Conservation (phyloP, 164 flowering plant genomes). For the Stephania yunnanensis region DNA sequence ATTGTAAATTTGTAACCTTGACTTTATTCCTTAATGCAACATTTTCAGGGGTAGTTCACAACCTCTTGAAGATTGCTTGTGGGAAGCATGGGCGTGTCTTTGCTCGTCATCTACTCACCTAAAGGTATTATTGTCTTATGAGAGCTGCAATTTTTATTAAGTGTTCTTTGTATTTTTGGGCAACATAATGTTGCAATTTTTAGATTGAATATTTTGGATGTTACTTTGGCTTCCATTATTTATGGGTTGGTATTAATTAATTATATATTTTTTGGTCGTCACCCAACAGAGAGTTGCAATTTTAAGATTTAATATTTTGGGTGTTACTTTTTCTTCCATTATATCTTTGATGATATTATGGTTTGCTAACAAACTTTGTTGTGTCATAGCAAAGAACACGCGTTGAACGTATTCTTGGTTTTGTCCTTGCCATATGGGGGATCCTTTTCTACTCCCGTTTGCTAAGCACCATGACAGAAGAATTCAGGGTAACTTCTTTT, state of each 20-base stretch:
- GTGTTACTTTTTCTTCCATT: not conserved
- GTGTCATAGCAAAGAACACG: conserved; percentile 81
- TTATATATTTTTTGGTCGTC: too few species aligned
- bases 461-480: conserved; percentile 96
- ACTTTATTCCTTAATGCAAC: too few species aligned
- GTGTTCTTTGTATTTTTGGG: too few species aligned
- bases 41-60: conserved; percentile 46
- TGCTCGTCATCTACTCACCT: conserved; percentile 95
- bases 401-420: conserved; percentile 81
- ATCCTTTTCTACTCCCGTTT: conserved; percentile 88
- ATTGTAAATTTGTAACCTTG: too few species aligned
- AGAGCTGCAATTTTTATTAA: not conserved
- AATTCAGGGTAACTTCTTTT: conserved; percentile 69
- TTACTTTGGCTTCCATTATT: not conserved
- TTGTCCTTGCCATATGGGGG: conserved; percentile 94
- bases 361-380: conserved; percentile 11
- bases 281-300: not conserved
- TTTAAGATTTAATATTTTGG: conserved; percentile 3
- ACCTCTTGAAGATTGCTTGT: conserved; percentile 87
- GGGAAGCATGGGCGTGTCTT: conserved; percentile 99
- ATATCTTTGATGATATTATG: conserved; percentile 1
- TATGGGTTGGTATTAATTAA: not conserved
- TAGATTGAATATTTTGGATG: conserved; percentile 1
- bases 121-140: conserved; percentile 38
- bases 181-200: not conserved